Percentiles rank a stretch among this genome's conserved stretches.
Conservation (phyloP, 441 rosid species). For the Flueggea neowawraea region DNA sequence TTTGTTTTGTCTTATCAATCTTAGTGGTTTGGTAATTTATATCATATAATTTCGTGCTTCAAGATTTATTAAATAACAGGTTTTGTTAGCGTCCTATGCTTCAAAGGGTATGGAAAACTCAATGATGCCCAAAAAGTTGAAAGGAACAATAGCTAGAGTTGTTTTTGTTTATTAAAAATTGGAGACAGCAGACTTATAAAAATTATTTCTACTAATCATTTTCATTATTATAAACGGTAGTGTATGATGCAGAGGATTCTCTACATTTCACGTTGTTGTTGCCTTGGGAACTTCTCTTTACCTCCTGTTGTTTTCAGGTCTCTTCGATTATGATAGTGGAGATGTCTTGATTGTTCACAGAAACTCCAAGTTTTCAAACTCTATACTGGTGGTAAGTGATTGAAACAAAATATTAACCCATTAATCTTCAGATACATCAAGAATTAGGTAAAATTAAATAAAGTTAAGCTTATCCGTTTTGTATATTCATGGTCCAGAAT, state of each 20-base stretch:
- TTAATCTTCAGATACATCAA: no score
- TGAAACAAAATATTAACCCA: no score
- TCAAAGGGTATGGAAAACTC: constrained; percentile 54
- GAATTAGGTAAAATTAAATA: no score
- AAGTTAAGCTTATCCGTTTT: no score
- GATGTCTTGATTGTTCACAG: constrained; percentile 46
- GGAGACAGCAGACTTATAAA: not conserved
- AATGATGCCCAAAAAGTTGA: constrained; percentile 47
- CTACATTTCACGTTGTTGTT: constrained; percentile 80
- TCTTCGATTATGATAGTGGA: constrained; percentile 47
- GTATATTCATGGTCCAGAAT: no score
- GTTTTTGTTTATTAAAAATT: not conserved
- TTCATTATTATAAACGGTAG: constrained; percentile 4
- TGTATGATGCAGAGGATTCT: constrained; percentile 60
- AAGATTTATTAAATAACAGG: constrained; percentile 83
- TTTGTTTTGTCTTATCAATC: no score
- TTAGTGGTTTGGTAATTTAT: not conserved
- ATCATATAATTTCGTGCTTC: constrained; percentile 13
- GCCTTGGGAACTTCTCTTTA: no score
- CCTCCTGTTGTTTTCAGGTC: constrained; percentile 53
- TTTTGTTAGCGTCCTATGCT: constrained; percentile 36
- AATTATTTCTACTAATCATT: not conserved
- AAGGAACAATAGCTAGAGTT: constrained; percentile 74
- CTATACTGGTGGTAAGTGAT: constrained; percentile 67
- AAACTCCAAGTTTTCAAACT: constrained; percentile 46